Conservation (phyloP, 257 asterid genomes). For the Solanum clarkiae region DNA sequence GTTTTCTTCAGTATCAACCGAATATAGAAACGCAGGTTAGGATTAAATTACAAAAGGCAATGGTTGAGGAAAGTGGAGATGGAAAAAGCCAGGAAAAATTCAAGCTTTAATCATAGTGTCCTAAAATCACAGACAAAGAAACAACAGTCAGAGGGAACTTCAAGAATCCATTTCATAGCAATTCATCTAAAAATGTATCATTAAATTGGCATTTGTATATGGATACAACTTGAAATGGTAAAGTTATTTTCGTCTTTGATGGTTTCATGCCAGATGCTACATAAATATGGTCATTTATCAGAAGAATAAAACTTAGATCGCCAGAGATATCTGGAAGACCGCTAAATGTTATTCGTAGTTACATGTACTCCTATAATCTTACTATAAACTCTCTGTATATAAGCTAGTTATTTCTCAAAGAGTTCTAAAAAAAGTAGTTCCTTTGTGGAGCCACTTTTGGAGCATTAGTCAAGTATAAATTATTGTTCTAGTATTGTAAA, state of each 20-base stretch:
- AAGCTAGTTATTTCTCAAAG: not conserved
- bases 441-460: not conserved
- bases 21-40: slow-evolving; percentile 16
- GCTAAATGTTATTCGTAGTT: not conserved
- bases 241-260: not conserved
- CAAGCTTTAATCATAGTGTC: not conserved
- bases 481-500: too few species aligned
- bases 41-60: not conserved
- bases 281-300: not conserved
- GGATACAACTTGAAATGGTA: not conserved
- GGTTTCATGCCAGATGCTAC: not conserved
- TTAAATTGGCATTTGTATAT: not conserved
- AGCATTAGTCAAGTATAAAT: not conserved
- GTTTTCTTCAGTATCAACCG: slow-evolving; percentile 37
- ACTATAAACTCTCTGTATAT: not conserved
- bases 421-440: too few species aligned
- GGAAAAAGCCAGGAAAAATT: not conserved
- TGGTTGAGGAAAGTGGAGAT: not conserved
- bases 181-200: not conserved
- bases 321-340: not conserved
- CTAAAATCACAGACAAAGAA: not conserved
- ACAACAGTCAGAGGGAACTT: not conserved
- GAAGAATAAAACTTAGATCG: not conserved
- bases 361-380: not conserved
- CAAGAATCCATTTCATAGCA: not conserved